Conservation (phyloP, 768 basidiomycete genomes). For the Rhodotorula toruloides region DNA sequence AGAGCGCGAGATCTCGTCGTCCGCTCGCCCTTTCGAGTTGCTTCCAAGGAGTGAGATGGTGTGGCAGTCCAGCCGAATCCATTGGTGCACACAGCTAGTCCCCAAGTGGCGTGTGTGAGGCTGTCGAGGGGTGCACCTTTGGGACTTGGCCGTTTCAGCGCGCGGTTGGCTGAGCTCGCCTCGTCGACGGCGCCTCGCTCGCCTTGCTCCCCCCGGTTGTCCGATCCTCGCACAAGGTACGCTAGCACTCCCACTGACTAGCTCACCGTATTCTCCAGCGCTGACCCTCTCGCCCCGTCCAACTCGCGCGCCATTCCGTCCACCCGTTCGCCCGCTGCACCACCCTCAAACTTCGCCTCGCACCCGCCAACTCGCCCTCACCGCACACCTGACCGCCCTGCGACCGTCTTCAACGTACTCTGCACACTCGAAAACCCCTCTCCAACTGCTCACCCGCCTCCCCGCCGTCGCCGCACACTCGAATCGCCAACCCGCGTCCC, state of each 20-base stretch:
- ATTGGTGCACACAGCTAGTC: too few relatives aligned
- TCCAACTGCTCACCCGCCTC: neutral
- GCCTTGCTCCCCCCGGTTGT: constrained; percentile 2
- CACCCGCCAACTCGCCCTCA: neutral
- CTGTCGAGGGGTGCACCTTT: neutral
- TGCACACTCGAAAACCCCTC: neutral
- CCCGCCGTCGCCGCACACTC: neutral
- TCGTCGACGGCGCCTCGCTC: neutral
- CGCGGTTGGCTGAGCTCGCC: neutral
- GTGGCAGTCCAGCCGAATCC: too few relatives aligned
- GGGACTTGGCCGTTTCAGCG: neutral
- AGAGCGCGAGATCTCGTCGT: neutral
- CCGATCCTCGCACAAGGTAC: constrained; percentile 4
- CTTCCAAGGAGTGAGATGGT: neutral
- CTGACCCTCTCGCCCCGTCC: constrained; percentile 1
- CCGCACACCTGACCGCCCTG: neutral
- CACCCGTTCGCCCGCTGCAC: neutral
- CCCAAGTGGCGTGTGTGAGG: neutral
- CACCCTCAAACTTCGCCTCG: neutral
- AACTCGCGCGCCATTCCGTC: too few relatives aligned
- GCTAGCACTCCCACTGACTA: neutral
- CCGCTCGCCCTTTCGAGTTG: neutral
- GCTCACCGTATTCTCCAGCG: constrained; percentile 1
- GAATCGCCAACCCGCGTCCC: neutral
- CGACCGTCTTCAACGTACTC: neutral